These are phyloP conservation scores for Ganoderma sinense DNA, from an alignment of 1,284 basidiomycete genomes.

Conservation along the genomic window DNA sequence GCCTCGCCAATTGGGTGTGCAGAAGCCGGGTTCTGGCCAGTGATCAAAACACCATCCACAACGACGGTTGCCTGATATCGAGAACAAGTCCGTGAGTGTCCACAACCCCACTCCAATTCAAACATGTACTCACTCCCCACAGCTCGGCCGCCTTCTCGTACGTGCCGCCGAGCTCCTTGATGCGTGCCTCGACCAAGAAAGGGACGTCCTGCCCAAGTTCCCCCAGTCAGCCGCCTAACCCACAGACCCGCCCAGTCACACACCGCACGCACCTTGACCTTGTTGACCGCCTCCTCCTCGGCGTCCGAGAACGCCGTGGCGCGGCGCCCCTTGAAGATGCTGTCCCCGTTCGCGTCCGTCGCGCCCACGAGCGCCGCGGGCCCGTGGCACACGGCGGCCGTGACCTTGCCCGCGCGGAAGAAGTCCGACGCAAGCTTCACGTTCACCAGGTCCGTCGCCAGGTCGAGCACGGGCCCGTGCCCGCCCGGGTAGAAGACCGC, in stretches of 20 bases:
- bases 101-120: no score
- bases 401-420: constrained; percentile 65
- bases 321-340: constrained; percentile 68
- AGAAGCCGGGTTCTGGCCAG: constrained; percentile 81
- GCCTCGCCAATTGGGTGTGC: constrained; percentile 58
- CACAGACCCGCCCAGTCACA: neutral
- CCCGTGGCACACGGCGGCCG: constrained; percentile 80
- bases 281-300: constrained; percentile 65
- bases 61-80: constrained; percentile 49
- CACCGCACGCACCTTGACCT: constrained; percentile 26
- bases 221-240: constrained; percentile 41
- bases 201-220: constrained; percentile 53
- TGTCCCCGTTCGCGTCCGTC: constrained; percentile 60
- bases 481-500: constrained; percentile 85
- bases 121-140: constrained; percentile 58
- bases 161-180: constrained; percentile 67
- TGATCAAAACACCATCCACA: constrained; percentile 55
- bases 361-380: constrained; percentile 67
- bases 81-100: neutral
- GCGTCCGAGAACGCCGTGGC: constrained; percentile 77
- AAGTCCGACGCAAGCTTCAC: constrained; percentile 69
- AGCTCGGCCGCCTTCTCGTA: constrained; percentile 63
- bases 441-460: constrained; percentile 65
- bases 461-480: constrained; percentile 77
- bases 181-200: constrained; percentile 74